These are phyloP conservation scores for Eucalyptus decipiens DNA, from an alignment of 345 rosid genomes.

Conservation along the genomic window DNA sequence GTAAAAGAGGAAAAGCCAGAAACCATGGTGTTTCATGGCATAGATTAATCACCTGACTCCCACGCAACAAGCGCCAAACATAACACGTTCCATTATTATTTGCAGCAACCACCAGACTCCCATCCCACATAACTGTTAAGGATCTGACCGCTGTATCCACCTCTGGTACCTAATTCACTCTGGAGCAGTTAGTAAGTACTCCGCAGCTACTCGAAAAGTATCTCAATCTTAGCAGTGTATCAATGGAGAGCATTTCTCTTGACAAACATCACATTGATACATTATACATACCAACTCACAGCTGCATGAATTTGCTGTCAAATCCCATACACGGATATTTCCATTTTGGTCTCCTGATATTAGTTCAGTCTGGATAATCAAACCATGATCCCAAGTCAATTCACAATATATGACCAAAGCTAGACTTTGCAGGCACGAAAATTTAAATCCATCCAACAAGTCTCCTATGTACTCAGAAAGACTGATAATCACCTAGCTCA, in stretches of 20 bases:
- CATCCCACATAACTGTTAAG: constrained; percentile 92
- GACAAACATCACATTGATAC: neutral
- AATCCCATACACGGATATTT: constrained; percentile 95
- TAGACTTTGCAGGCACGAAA: neutral
- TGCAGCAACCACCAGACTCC: constrained; percentile 95
- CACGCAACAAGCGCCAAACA: constrained; percentile 82
- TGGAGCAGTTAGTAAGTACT: neutral
- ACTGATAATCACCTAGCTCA: neutral
- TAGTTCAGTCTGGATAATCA: constrained; percentile 61
- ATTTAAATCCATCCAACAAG: neutral
- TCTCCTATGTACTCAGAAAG: neutral
- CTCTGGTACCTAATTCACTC: constrained; percentile 56
- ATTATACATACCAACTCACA: constrained; percentile 65
- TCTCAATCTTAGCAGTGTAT: neutral
- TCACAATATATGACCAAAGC: neutral
- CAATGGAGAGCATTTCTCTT: neutral
- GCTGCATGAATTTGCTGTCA: constrained; percentile 93
- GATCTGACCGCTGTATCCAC: constrained; percentile 91
- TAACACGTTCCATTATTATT: constrained; percentile 90
- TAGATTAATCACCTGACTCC: constrained; percentile 42
- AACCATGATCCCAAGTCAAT: neutral
- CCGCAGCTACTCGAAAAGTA: neutral
- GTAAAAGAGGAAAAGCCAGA: neutral
- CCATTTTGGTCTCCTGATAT: constrained; percentile 98
- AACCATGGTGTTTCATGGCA: neutral